These are phyloP conservation scores for Tardiomyces blankii DNA, from an alignment of 1,139 yeast genomes.

Conservation along the genomic window DNA sequence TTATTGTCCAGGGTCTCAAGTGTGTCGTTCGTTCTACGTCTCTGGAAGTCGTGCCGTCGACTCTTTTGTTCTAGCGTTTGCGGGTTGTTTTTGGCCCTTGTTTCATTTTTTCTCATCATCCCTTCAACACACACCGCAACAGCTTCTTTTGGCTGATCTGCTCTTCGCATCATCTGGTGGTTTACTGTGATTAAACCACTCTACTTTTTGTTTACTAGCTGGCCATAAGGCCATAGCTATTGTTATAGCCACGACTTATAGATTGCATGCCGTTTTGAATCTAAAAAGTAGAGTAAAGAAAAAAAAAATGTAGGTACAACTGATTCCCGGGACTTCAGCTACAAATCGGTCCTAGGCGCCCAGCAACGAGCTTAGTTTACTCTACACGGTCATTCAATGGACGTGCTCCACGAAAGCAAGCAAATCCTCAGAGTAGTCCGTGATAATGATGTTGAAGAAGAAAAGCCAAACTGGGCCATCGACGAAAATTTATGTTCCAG, in stretches of 20 bases:
- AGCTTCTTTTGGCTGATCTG: no score
- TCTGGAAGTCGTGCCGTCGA: not conserved
- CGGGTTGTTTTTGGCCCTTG: no score
- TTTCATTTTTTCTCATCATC: no score
- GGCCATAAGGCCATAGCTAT: no score
- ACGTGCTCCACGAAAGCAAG: not conserved
- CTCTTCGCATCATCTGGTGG: no score
- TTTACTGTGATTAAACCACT: no score
- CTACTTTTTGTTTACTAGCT: no score
- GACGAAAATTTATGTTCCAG: not conserved
- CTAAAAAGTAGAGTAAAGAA: no score
- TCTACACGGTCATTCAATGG: constrained; percentile 5
- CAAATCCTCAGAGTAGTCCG: constrained; percentile 3
- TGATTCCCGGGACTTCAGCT: constrained; percentile 26
- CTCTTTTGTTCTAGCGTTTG: not conserved
- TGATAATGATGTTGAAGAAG: constrained; percentile 11
- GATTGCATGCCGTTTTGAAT: no score
- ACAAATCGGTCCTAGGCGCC: constrained; percentile 25
- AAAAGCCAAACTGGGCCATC: not conserved
- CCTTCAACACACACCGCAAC: no score
- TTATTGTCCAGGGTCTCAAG: constrained; percentile 15
- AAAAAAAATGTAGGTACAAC: constrained; percentile 18
- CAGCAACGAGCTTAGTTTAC: constrained; percentile 21
- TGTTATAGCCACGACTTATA: no score
- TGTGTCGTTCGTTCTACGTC: constrained; percentile 13